Base-by-base conservation (phyloP, 441 rosid genomes). In the Populus hybrid region DNA sequence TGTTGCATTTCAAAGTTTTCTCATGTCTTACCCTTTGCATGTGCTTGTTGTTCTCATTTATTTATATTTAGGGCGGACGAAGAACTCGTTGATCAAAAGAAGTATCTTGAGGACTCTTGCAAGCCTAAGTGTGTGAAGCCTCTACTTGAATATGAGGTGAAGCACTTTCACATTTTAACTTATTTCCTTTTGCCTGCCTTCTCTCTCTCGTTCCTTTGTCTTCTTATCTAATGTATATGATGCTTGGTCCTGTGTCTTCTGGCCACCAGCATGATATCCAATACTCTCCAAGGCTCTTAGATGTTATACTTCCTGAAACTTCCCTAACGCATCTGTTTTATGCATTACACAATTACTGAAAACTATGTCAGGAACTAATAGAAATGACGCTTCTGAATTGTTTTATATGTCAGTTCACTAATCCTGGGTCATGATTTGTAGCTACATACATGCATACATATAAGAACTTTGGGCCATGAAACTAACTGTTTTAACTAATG, bases 101-200 rank as follows among this genome's bases (percentile, higher is more conserved):
- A 82, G 84, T 80, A 84, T 76, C 74, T 86, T 65, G 93, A 90
- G 79, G 93, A 87, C 16, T 64, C 85, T 66, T 88, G 91, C 89
- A 87, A 86, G 78, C 90, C 91, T n/a, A 84, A 79, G 75, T 90
- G 93, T 69, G 90, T 88, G 81, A 87, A 86, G 77, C 78, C 91
- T 66, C 75, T 88, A 18, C 81, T 89, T 65, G 89, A 86, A 42
- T 89, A 89, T 74, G 82, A 88, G 90, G 93, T 88, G 71, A 20
- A 70, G 72, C 66, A 18, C 64, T 61, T 29, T 33, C 23, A 12
- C 28, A 10, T 31, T 23, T 16, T 45, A 77, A 64, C 7, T 28
- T 14, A 7, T 0, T 64, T 36, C 6, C 53, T 73, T 14, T 38
- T 71, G 23, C 21, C 9, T 42, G 23, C 16, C 12, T 31, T 3